Evolutionary conservation across 805 yeast genomes (phyloP).

Genomic region (Metschnikowia corniflorae): DNA sequence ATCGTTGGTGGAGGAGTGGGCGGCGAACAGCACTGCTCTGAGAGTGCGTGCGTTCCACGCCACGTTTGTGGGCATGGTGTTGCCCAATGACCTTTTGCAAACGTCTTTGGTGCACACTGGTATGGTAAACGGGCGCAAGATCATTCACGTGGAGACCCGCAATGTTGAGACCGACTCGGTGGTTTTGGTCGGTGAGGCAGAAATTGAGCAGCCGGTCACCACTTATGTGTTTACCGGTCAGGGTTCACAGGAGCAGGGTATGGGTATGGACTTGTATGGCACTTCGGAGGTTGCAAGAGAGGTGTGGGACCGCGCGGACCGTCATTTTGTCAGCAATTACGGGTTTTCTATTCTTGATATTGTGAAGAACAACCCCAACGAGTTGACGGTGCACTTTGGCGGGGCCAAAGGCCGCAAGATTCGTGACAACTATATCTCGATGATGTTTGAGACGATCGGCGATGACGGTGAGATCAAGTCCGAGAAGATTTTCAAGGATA

Average conservation of each 20-base stretch:
- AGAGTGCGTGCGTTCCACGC: slow-evolving; percentile 95
- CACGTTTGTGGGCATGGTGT: slow-evolving; percentile 92
- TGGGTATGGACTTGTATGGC: slow-evolving; percentile 99
- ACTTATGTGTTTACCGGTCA: slow-evolving; percentile 98
- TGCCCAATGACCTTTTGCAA: slow-evolving; percentile 87
- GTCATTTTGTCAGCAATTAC: slow-evolving; percentile 85
- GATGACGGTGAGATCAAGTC: slow-evolving; percentile 78
- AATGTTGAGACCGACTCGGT: slow-evolving; percentile 73
- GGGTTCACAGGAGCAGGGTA: slow-evolving; percentile 99
- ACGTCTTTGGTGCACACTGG: slow-evolving; percentile 93
- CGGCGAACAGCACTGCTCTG: slow-evolving; percentile 93
- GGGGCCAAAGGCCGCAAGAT: slow-evolving; percentile 96
- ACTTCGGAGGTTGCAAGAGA: slow-evolving; percentile 86
- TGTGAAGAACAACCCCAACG: slow-evolving; percentile 93
- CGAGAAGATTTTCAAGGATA: slow-evolving; percentile 93
- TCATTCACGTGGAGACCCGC: slow-evolving; percentile 85
- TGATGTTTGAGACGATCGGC: slow-evolving; percentile 95
- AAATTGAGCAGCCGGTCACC: slow-evolving; percentile 96
- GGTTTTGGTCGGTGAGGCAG: slow-evolving; percentile 94
- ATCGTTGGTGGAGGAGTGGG: slow-evolving; percentile 95
- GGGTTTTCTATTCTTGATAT: slow-evolving; percentile 97
- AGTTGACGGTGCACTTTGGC: slow-evolving; percentile 93
- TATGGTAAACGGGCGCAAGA: slow-evolving; percentile 98
- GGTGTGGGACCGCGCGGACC: slow-evolving; percentile 98
- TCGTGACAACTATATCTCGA: slow-evolving; percentile 88